Evolutionary conservation across 2,329 filamentous ascomycete genomes (phyloP), one percentile per base, ranked within the genome.

Genomic region (Fusarium chaquense): DNA sequence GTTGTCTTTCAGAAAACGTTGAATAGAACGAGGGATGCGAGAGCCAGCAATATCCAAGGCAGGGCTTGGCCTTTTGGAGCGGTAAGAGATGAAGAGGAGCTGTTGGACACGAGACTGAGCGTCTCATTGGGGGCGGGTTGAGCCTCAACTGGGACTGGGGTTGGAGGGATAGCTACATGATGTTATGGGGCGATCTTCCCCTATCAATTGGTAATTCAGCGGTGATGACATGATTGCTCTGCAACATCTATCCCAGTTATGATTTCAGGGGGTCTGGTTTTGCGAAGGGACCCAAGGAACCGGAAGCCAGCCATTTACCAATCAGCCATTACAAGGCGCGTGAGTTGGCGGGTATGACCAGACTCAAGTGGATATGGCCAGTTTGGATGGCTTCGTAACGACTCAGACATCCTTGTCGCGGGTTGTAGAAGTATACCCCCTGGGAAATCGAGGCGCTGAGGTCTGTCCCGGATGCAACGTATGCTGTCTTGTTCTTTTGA

Each of bases 391-490:
- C 67, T 68, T 73, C 58, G 52, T 47, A 60, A 58, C 64, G 52
- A 65, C 50, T 38, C 64, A 65, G 32, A 45, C 35, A 75, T 64
- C 71, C 71, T 73, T 73, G 70, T 75, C 70, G 53, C 41, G 45
- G 47, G 43, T 58, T 50, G 53, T 51, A 30, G 69, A 70, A 67
- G 69, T 73, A 47, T 74, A 51, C 61, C 73, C 66, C 58, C 65
- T 36, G 43, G 41, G 30, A 47, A 56, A 41, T 57, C 32, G 24
- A 52, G 40, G 52, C 59, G 62, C 46, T 53, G 49, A 43, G 59
- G 47, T 40, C 47, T 65, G 53, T 44, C 22, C 58, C 15, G 30
- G 62, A 65, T 64, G 36, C 67, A 72, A 71, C 66, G 71, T 28
- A 72, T 61, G 36, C 54, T 55, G 50, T 22, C 45, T n/a, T 22